Conservation (phyloP, 108 stramenopile species). For the Skeletonema tropicum region DNA sequence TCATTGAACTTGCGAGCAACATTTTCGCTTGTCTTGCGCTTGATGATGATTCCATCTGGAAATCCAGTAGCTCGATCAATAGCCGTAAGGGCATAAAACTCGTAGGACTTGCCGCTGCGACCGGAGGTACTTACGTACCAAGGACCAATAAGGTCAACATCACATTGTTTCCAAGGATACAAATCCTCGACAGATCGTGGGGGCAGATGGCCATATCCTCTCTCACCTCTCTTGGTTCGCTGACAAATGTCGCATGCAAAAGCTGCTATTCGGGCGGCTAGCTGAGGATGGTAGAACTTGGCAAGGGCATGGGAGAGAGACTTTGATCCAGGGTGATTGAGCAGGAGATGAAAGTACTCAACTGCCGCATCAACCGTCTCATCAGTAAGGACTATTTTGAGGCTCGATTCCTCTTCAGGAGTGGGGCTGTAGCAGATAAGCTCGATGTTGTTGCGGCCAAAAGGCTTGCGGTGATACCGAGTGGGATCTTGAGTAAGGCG, state of each 20-base stretch:
- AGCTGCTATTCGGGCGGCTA: neutral
- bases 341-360: too few species aligned
- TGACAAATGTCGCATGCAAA: neutral
- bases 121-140: slow-evolving; percentile 5
- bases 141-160: neutral
- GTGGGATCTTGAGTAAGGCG: too few species aligned
- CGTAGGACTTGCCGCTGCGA: neutral
- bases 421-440: too few species aligned
- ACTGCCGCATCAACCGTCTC: too few species aligned
- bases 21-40: slow-evolving; percentile 32
- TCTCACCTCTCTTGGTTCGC: neutral
- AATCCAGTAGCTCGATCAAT: slow-evolving; percentile 54
- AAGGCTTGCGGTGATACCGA: too few species aligned
- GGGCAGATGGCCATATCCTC: neutral
- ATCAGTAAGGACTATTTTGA: too few species aligned
- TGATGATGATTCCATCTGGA: slow-evolving; percentile 34
- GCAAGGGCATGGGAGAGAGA: too few species aligned
- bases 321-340: too few species aligned
- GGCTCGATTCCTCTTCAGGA: too few species aligned
- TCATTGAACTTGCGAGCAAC: slow-evolving; percentile 28
- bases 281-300: neutral
- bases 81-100: slow-evolving; percentile 31
- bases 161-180: neutral
- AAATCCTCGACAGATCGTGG: neutral
- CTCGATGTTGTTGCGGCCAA: too few species aligned